Evolutionary conservation across 352 stramenopile genomes (phyloP).

Genomic region (Phytophthora sansomeana): DNA sequence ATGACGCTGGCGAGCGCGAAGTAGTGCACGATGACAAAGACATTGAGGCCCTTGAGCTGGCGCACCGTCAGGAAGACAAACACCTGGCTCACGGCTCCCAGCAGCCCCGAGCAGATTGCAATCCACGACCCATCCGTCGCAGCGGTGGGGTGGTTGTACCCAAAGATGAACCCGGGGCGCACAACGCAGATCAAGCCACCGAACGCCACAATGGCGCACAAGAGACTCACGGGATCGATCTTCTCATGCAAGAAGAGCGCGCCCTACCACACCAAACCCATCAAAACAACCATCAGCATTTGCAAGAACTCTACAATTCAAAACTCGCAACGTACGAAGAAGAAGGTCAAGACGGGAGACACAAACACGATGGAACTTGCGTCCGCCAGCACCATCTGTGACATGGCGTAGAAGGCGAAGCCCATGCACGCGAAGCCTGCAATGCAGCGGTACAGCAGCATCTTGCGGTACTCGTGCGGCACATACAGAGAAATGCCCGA

Average conservation of each 20-base stretch:
- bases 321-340: constrained; percentile 23
- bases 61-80: constrained; percentile 63
- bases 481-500: constrained; percentile 49
- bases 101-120: constrained; percentile 44
- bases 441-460: constrained; percentile 66
- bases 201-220: constrained; percentile 48
- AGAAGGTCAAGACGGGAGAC: constrained; percentile 36
- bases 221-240: constrained; percentile 49
- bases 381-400: constrained; percentile 78
- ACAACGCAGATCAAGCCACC: constrained; percentile 59
- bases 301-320: background rate
- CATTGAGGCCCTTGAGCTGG: constrained; percentile 50
- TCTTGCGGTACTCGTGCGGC: constrained; percentile 40
- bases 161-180: constrained; percentile 55
- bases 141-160: constrained; percentile 30
- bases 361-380: constrained; percentile 71
- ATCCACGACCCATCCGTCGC: constrained; percentile 34
- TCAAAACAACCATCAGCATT: background rate
- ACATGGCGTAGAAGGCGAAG: constrained; percentile 79
- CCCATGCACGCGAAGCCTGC: constrained; percentile 67
- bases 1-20: constrained; percentile 59
- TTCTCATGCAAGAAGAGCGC: constrained; percentile 49
- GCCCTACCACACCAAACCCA: constrained; percentile 23
- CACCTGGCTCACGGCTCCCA: constrained; percentile 53
- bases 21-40: constrained; percentile 68